A percentile compares a stretch with the other conserved stretches of the same genome.
Conservation (phyloP, 2,329 filamentous ascomycete species). For the Saccharata proteae region DNA sequence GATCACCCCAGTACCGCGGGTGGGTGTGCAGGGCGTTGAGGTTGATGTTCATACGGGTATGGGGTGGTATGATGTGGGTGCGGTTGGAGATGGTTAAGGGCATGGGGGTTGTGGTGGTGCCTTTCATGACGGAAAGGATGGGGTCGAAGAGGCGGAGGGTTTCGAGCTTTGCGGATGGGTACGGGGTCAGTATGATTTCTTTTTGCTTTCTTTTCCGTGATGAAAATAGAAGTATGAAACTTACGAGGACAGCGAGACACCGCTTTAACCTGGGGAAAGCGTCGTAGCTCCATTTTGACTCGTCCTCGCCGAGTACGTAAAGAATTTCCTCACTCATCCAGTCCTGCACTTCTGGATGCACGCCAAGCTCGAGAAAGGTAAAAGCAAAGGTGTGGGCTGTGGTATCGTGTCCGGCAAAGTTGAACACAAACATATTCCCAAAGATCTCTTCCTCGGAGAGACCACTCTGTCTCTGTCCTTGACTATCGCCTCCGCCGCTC, state of each 20-base stretch:
- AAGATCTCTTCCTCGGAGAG: constrained; percentile 29
- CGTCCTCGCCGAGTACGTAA: constrained; percentile 9
- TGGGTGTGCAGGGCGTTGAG: constrained; percentile 18
- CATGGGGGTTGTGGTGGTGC: constrained; percentile 11
- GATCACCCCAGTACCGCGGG: constrained; percentile 16
- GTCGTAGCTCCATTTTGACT: constrained; percentile 22
- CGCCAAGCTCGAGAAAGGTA: constrained; percentile 32
- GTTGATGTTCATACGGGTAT: constrained; percentile 12
- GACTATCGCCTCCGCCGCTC: no score
- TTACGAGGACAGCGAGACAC: constrained; percentile 23
- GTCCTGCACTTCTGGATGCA: constrained; percentile 32
- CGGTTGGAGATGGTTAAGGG: constrained; percentile 1
- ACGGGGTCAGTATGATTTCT: neutral
- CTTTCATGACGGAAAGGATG: constrained; percentile 18
- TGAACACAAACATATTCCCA: constrained; percentile 38
- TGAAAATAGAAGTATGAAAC: neutral
- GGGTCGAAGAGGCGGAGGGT: constrained; percentile 30
- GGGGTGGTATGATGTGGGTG: constrained; percentile 8
- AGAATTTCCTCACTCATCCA: constrained; percentile 33
- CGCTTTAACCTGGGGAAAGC: constrained; percentile 31
- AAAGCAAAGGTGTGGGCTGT: constrained; percentile 35
- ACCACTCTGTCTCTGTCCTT: neutral
- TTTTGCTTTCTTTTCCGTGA: constrained; percentile 1
- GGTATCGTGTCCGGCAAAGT: constrained; percentile 41
- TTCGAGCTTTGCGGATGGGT: constrained; percentile 31